Evolutionary conservation across 805 yeast genomes (phyloP).

Genomic region (Sugiyamaella qingdaonensis): DNA sequence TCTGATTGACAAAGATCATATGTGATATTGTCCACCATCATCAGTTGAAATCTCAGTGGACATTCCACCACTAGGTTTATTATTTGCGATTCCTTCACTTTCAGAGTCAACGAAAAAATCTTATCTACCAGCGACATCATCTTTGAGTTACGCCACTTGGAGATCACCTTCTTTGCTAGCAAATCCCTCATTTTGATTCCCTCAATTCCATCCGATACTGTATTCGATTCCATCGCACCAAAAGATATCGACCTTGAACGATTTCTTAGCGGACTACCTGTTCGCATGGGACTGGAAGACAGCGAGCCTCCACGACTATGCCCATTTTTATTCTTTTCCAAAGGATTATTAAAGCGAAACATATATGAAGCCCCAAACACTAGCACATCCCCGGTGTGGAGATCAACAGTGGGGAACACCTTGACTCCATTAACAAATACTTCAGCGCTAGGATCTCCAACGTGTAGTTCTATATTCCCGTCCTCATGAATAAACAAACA

Average conservation of each 20-base stretch:
- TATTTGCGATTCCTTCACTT: not conserved
- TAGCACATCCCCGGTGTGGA: constrained; percentile 26
- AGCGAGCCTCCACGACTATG: not conserved
- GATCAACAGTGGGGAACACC: constrained; percentile 9
- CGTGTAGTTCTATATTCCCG: constrained; percentile 19
- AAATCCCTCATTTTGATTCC: not conserved
- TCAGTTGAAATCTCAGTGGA: not conserved
- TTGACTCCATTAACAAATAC: constrained; percentile 24
- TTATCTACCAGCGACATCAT: not conserved
- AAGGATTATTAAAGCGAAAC: constrained; percentile 25
- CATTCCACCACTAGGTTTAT: not conserved
- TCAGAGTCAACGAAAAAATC: not conserved
- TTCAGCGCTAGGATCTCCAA: constrained; percentile 7
- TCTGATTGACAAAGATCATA: not conserved
- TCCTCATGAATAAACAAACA: constrained; percentile 22
- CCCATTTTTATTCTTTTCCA: constrained; percentile 7
- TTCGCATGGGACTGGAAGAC: not conserved
- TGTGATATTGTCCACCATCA: not conserved
- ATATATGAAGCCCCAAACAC: constrained; percentile 25
- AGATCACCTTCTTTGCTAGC: not conserved
- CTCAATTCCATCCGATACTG: not conserved
- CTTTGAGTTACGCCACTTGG: not conserved
- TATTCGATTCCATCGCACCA: not conserved
- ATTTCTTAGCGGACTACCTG: not conserved
- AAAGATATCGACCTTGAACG: not conserved